Evolutionary conservation across 1,139 yeast genomes (phyloP), one percentile per base, ranked within the genome.

Genomic region (Casaregolazyma suthepensis): DNA sequence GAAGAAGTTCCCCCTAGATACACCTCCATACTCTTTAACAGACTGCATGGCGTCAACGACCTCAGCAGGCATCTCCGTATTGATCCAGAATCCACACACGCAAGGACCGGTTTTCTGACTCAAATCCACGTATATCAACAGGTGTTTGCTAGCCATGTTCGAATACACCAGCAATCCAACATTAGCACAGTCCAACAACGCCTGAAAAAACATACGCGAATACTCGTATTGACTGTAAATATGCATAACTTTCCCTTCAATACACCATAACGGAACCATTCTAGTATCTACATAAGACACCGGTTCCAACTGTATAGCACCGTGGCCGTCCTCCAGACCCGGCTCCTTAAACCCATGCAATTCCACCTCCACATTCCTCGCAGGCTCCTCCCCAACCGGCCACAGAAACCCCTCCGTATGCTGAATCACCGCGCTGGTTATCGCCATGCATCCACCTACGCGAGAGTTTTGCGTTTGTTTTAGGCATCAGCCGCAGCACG

Each of bases 221-320:
- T n/a, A 15, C 10, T 51, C 50, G 35, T 58, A 57, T 5, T 46
- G 52, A 9, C 63, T 50, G 46, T 54, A 56, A 15, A 67, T 64
- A 17, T 55, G 54, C 45, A 63, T 46, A 40, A 56, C 59, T 5
- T 65, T 61, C 6, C 66, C 63, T 10, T 54, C 49, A 6, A 67
- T 51, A 9, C 57, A 46, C 65, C 67, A 65, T 15, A 63, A 45
- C 10, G 68, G 68, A 4, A 66, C 45, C 40, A 53, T 47, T 15
- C 43, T 43, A 1, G 61, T 53, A 26, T 52, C 52, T 3, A 58
- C 55, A 54, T 52, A 64, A 43, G 47, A 40, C 10, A 51, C 50
- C 5, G 44, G 43, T 5, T 43, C 23, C 10, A 51, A 37, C 9
- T 35, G 29, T 7, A 31, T 9, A 3, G 13, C n/a, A 15, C 29